Conservation (phyloP, 2,329 filamentous ascomycete genomes). For the Colletotrichum cordylinicola region DNA sequence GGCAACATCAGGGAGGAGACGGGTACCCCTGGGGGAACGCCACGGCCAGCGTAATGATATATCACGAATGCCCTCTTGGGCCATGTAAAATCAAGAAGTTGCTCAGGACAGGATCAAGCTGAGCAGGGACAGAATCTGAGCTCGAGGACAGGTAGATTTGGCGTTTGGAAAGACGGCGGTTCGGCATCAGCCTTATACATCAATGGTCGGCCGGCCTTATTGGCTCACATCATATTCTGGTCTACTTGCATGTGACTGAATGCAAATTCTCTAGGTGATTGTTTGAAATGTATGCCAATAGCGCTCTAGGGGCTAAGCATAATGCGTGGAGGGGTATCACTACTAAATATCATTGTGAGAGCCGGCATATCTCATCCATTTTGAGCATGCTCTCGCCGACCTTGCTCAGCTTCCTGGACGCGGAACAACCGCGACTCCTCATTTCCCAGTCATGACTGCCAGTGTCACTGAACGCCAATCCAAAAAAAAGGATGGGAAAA, state of each 20-base stretch:
- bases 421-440: background rate
- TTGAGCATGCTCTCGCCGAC: background rate
- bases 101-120: background rate
- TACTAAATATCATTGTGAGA: background rate
- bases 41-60: conserved; percentile 44
- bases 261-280: background rate
- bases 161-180: conserved; percentile 1
- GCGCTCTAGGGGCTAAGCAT: background rate
- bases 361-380: background rate
- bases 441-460: background rate
- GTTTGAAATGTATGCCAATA: background rate
- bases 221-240: background rate
- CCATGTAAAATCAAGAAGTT: background rate
- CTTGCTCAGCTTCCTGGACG: background rate
- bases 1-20: conserved; percentile 60
- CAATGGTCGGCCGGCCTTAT: background rate
- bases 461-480: background rate
- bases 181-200: background rate
- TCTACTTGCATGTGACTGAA: background rate
- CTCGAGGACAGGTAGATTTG: background rate
- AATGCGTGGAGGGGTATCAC: conserved; percentile 15
- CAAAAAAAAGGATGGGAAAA: background rate
- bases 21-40: conserved; percentile 65
- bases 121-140: background rate
- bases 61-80: conserved; percentile 1